Percentiles rank a stretch among this genome's conserved stretches.
phyloP scores from a whole-genome alignment of 1,139 yeast genomes.

The Sugiyamaella neomexicana region DNA sequence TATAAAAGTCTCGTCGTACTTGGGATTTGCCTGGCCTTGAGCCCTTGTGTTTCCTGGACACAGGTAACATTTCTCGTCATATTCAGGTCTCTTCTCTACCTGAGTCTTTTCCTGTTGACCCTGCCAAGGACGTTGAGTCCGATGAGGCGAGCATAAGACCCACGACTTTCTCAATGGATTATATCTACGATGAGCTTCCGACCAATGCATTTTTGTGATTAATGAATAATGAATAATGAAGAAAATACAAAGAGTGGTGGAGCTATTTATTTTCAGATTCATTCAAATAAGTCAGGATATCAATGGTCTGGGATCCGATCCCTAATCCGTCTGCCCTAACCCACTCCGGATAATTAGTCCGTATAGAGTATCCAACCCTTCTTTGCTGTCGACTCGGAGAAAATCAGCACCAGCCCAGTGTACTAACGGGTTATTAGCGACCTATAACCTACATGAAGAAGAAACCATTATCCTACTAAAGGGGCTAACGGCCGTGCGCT shows the following conservation, averaged over 20 bases:
- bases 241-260: too few relatives aligned
- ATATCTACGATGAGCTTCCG: slow-evolving; percentile 59
- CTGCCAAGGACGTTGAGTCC: slow-evolving; percentile 81
- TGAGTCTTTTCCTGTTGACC: slow-evolving; percentile 63
- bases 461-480: too few relatives aligned
- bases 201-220: slow-evolving; percentile 24
- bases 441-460: too few relatives aligned
- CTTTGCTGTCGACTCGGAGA: background rate
- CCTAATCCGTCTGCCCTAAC: background rate
- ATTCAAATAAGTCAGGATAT: background rate
- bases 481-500: too few relatives aligned
- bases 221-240: too few relatives aligned
- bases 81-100: slow-evolving; percentile 50
- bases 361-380: background rate
- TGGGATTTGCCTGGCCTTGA: slow-evolving; percentile 54
- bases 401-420: background rate
- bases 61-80: slow-evolving; percentile 67
- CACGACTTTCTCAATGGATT: slow-evolving; percentile 65
- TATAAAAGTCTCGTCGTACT: slow-evolving; percentile 57
- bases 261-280: background rate
- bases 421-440: too few relatives aligned
- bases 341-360: background rate
- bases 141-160: slow-evolving; percentile 74
- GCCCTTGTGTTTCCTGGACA: slow-evolving; percentile 75
- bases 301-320: too few relatives aligned